phyloP scores from a whole-genome alignment of 805 yeast species.

The Cyberlindnera xylosilytica region DNA sequence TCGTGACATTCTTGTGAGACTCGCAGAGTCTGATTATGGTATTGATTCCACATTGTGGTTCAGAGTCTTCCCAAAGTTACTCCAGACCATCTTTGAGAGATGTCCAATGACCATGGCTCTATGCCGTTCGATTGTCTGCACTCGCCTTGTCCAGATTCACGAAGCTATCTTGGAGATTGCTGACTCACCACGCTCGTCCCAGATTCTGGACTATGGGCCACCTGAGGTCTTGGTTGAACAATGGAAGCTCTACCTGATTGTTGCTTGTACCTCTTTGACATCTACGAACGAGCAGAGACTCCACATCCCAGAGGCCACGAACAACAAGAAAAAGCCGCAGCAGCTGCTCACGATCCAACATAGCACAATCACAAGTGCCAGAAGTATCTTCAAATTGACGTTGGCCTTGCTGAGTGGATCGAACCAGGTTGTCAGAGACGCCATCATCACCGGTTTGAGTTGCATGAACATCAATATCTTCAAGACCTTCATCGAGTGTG shows the following conservation, averaged over 20 bases:
- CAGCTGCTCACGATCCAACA: slow-evolving; percentile 82
- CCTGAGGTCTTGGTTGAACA: slow-evolving; percentile 77
- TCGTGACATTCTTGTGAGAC: slow-evolving; percentile 63
- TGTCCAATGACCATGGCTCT: slow-evolving; percentile 94
- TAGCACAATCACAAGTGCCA: slow-evolving; percentile 89
- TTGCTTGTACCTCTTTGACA: slow-evolving; percentile 89
- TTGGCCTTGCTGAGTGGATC: slow-evolving; percentile 74
- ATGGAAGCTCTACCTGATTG: slow-evolving; percentile 85
- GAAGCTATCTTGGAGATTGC: slow-evolving; percentile 61
- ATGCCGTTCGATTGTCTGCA: slow-evolving; percentile 87
- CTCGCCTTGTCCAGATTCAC: slow-evolving; percentile 80
- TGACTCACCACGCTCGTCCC: slow-evolving; percentile 32
- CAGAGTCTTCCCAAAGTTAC: slow-evolving; percentile 72
- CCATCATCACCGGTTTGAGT: slow-evolving; percentile 84
- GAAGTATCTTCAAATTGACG: slow-evolving; percentile 83
- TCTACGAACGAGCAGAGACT: slow-evolving; percentile 84
- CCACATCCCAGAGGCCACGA: slow-evolving; percentile 54
- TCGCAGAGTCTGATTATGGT: slow-evolving; percentile 91
- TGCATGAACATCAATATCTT: slow-evolving; percentile 89
- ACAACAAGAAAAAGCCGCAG: slow-evolving; percentile 72
- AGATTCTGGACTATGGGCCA: slow-evolving; percentile 36
- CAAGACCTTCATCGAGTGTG: slow-evolving; percentile 72
- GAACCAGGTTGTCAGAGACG: slow-evolving; percentile 71
- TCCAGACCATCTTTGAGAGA: slow-evolving; percentile 66
- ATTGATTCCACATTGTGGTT: slow-evolving; percentile 98